phyloP scores from a whole-genome alignment of 2,329 filamentous ascomycete genomes.

The Neonectria neomacrospora region DNA sequence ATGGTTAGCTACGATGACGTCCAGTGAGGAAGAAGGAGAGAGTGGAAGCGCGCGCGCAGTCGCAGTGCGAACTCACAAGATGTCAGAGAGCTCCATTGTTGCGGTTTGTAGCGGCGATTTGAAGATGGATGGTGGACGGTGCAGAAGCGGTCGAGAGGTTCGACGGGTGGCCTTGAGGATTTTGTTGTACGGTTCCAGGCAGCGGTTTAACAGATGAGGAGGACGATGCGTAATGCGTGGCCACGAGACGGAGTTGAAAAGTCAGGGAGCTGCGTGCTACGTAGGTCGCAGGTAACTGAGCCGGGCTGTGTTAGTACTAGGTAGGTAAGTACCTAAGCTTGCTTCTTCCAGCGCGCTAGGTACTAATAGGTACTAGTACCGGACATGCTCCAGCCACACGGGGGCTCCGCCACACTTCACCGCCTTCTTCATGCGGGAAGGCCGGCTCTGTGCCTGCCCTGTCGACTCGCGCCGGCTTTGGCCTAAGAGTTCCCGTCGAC shows the following conservation, averaged over 20 bases:
- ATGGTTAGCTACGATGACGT: conserved; percentile 50
- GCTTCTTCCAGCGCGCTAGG: conserved; percentile 14
- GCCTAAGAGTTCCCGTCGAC: conserved; percentile 3
- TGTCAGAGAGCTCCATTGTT: conserved; percentile 90
- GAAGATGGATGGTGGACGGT: conserved; percentile 27
- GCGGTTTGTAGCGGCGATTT: conserved; percentile 19
- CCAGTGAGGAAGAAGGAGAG: conserved; percentile 1
- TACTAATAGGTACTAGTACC: too few species aligned
- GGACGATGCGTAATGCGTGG: conserved; percentile 37
- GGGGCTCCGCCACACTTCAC: conserved; percentile 17
- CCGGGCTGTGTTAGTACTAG: too few species aligned
- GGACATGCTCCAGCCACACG: conserved; percentile 27
- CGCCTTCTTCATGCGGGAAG: conserved; percentile 23
- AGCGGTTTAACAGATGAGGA: conserved; percentile 39
- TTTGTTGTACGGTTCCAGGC: conserved; percentile 34
- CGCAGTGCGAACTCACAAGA: conserved; percentile 73
- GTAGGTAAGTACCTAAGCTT: too few species aligned
- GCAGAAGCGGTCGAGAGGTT: neutral
- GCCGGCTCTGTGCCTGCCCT: neutral
- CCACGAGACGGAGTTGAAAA: conserved; percentile 40
- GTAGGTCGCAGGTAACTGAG: conserved; percentile 32
- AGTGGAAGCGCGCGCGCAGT: conserved; percentile 12
- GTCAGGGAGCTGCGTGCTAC: conserved; percentile 37
- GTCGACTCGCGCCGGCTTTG: conserved; percentile 15
- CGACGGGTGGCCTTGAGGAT: conserved; percentile 21